Base-by-base conservation (phyloP, 164 flowering plant genomes). In the Piper betle region DNA sequence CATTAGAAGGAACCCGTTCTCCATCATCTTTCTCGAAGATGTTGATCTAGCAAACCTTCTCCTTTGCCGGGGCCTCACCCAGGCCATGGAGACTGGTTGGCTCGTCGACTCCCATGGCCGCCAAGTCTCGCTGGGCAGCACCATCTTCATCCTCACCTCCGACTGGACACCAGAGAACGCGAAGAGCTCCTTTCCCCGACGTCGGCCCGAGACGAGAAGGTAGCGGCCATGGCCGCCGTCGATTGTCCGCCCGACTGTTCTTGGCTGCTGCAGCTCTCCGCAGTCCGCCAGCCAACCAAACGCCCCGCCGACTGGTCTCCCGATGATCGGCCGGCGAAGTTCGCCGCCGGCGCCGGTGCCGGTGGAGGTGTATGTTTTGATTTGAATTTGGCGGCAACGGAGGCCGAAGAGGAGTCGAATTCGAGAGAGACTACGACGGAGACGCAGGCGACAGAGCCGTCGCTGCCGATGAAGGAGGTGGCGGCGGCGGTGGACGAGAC, bases 21-120 rank as follows among this genome's bases (percentile, higher is more conserved):
- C 96, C 0, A 91, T 93, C 4, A 72, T 93, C 42, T 60, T 93
- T 74, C 81, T 93, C 0, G 92, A 86, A 62, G 96, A 85, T 61
- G 72, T 88, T 33, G 92, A 88, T 66, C 89, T 75, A 58, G 92
- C 95, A 1, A 89, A 88, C 73, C 58, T 76, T 73, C 68, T 90
- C 4, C 65, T 86, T 59, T 83, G 81, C 17, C 84, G 89, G 40
- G 84, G 79, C 76, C 78, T 93, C 41, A 86, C 81, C 66, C 79
- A 83, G 7, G 97, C 99, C 16, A 82, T 90, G 71, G 97, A 90
- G 65, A 80, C 79, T 57, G 97, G 97, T 0, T 72, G 96, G 39
- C 70, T 93, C 25, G 62, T 79, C n/a, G 97, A 93, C 72, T 86
- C 97, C 20, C 85, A 84, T 53, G 96, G 97, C 53, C 90, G 99